Percentiles rank a stretch among this genome's conserved stretches.
These are phyloP conservation scores for Seiridium cupressi DNA, from an alignment of 2,329 filamentous ascomycete species.

Conservation along the genomic window DNA sequence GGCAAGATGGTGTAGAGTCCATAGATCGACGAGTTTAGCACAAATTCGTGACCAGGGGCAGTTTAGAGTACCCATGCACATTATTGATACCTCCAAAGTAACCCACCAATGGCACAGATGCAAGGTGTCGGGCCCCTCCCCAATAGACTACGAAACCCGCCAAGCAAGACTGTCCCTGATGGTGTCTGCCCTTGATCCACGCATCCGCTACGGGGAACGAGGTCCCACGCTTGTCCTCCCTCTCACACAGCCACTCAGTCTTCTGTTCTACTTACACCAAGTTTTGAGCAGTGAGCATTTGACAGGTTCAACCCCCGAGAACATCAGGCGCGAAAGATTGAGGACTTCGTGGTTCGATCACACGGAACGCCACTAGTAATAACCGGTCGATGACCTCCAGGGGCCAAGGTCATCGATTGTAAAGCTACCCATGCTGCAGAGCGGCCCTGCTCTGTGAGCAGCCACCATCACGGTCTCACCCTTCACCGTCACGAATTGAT, in stretches of 20 bases:
- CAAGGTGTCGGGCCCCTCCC: slow-evolving; percentile 2
- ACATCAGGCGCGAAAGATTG: not conserved
- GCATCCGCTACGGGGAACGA: not conserved
- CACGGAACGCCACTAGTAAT: not conserved
- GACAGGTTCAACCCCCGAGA: not conserved
- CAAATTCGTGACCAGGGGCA: slow-evolving; percentile 8
- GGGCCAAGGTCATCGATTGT: slow-evolving; percentile 18
- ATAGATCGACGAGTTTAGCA: slow-evolving; percentile 6
- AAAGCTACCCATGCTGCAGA: slow-evolving; percentile 26
- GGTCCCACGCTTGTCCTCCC: slow-evolving; percentile 7
- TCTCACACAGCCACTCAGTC: slow-evolving; percentile 5
- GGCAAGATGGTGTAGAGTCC: not conserved
- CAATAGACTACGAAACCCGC: slow-evolving; percentile 8
- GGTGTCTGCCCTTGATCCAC: slow-evolving; percentile 7
- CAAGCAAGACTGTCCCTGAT: slow-evolving; percentile 9
- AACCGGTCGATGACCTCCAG: slow-evolving; percentile 23
- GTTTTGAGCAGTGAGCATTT: not conserved
- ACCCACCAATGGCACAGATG: slow-evolving; percentile 9
- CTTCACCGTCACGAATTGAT: not conserved
- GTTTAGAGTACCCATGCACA: slow-evolving; percentile 1
- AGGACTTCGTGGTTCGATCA: not conserved
- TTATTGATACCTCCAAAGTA: slow-evolving; percentile 6
- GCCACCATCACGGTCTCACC: not conserved
- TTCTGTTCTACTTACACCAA: not conserved
- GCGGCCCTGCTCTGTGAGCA: slow-evolving; percentile 17